Evolutionary conservation across 2,329 filamentous ascomycete genomes (phyloP), one percentile per base, ranked within the genome.

Genomic region (Diplodia corticola): DNA sequence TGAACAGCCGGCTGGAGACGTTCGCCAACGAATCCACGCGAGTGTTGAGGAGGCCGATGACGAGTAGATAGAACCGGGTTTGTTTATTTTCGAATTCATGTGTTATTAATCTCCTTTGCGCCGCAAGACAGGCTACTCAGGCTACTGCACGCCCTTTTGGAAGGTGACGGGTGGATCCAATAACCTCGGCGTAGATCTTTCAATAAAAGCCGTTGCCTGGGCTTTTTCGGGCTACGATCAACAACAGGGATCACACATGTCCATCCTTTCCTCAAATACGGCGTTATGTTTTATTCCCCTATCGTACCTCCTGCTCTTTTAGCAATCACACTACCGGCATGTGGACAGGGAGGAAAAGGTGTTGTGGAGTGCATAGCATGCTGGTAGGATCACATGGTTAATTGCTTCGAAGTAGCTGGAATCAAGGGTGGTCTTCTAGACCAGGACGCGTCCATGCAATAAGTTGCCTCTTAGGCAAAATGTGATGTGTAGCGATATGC

Each of bases 11-110:
- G 12, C 50, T 10, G 64, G 64, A 35, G 44, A 61, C 26, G 60
- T 73, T 24, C 71, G 70, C 20, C 75, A 77, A 66, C 75, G 76
- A 3, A 68, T 70, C 46, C 71, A 74, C 5, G 75, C 77, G 12
- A 77, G 73, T 1, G 76, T 79, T 4, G 77, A 79, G 63, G 77
- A 79, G 61, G 76, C 69, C 0, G 76, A 78, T 9, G 75, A 76
- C 20, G 76, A 78, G 60, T 76, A 61, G 22, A n/a, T 24, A 22
- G 15, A 2, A 5, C 20, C 17, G 44, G 12, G 17, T n/a, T 49
- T 46, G n/a, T n/a, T 61, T 61, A 33, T 44, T 61, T 61, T 53
- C 30, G 57, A 49, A 49, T 61, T 49, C 57, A 46, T 61, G 57
- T 61, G 26, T 61, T 61, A 61, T 49, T 61, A 61, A 49, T 61